A percentile compares a stretch with the other conserved stretches of the same genome.
These are phyloP conservation scores for Schwanniomyces polymorphus DNA, from an alignment of 805 yeast species.

Conservation along the genomic window DNA sequence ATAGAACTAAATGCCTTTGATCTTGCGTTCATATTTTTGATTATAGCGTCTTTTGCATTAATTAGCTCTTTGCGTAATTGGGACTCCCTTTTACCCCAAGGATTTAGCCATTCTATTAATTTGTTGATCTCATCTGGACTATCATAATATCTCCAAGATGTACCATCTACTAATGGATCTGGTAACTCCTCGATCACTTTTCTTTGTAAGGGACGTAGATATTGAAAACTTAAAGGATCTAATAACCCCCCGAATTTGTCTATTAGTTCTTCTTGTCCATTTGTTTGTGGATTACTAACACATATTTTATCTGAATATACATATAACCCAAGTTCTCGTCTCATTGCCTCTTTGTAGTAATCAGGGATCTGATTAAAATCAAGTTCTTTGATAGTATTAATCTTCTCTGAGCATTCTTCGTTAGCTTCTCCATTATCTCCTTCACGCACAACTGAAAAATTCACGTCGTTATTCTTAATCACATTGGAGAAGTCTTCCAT, in stretches of 20 bases:
- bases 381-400: conserved; percentile 11
- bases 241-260: conserved; percentile 20
- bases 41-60: conserved; percentile 51
- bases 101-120: conserved; percentile 66
- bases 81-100: conserved; percentile 74
- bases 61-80: conserved; percentile 61
- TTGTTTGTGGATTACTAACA: conserved; percentile 2
- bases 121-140: conserved; percentile 53
- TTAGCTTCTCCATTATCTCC: conserved; percentile 18
- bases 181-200: conserved; percentile 70
- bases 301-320: conserved; percentile 22
- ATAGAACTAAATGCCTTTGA: conserved; percentile 49
- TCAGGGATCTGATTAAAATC: conserved; percentile 22
- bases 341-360: conserved; percentile 21
- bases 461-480: neutral
- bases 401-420: neutral
- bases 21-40: conserved; percentile 58
- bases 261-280: conserved; percentile 5
- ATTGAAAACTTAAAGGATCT: conserved; percentile 1
- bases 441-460: conserved; percentile 7
- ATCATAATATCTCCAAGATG: conserved; percentile 75
- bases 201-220: conserved; percentile 45
- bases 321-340: conserved; percentile 24
- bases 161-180: conserved; percentile 49
- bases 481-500: conserved; percentile 12